A percentile compares a stretch with the other conserved stretches of the same genome.
phyloP scores from a whole-genome alignment of 257 asterid genomes.

The Scutellaria galericulata region DNA sequence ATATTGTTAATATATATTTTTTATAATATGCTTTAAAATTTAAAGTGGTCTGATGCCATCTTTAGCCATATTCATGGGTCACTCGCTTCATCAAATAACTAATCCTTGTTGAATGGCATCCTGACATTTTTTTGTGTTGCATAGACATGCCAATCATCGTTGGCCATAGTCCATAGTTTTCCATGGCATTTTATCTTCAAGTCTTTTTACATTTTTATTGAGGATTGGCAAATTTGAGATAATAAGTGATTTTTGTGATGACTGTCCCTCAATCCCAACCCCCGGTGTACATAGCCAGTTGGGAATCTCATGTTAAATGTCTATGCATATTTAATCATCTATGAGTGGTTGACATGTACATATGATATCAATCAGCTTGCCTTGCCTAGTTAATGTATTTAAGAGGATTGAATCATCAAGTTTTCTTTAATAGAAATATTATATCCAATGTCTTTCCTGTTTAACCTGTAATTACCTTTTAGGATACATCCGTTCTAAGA shows the following conservation, averaged over 20 bases:
- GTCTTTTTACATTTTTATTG: not conserved
- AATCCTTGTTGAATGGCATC: conserved; percentile 2
- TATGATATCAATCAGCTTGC: conserved; percentile 17
- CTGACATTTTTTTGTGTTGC: not conserved
- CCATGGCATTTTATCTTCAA: conserved; percentile 4
- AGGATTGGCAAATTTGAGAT: not conserved
- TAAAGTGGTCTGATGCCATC: conserved; percentile 5
- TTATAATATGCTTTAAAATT: not conserved
- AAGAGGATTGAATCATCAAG: conserved; percentile 18
- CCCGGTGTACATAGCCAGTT: not conserved
- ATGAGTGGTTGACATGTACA: conserved; percentile 19
- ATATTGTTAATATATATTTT: not conserved
- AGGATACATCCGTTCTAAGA: conserved; percentile 87
- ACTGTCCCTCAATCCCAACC: not conserved
- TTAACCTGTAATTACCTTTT: conserved; percentile 30
- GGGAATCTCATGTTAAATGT: not conserved
- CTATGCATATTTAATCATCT: not conserved
- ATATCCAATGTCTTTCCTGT: conserved; percentile 1
- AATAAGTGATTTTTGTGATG: not conserved
- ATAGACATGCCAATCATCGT: not conserved
- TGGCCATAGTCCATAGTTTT: not conserved
- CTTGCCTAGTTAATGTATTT: conserved; percentile 13
- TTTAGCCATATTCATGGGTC: not conserved
- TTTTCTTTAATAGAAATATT: conserved; percentile 12
- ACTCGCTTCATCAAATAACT: not conserved